phyloP scores from a whole-genome alignment of 805 yeast species.

The Saturnispora mendoncae region DNA sequence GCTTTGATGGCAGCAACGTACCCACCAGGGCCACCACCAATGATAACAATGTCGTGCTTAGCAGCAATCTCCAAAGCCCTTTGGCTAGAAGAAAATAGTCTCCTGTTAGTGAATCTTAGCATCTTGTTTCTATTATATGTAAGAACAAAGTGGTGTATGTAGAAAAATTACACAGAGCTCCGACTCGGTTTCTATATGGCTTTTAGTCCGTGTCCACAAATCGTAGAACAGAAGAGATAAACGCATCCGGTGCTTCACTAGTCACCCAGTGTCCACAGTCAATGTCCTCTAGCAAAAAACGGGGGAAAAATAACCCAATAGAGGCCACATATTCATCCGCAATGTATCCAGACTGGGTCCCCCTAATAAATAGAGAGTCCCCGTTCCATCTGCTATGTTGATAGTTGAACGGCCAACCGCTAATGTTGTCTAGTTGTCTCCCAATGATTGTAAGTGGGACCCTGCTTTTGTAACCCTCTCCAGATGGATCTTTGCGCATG shows the following conservation, averaged over 20 bases:
- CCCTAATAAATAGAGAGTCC: slow-evolving; percentile 74
- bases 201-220: slow-evolving; percentile 27
- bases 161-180: background rate
- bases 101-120: slow-evolving; percentile 26
- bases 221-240: slow-evolving; percentile 51
- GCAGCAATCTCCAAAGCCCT: slow-evolving; percentile 19
- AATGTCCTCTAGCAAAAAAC: slow-evolving; percentile 62
- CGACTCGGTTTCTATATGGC: slow-evolving; percentile 4
- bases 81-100: slow-evolving; percentile 28
- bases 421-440: slow-evolving; percentile 53
- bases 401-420: slow-evolving; percentile 69
- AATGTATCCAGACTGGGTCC: slow-evolving; percentile 64
- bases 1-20: slow-evolving; percentile 98
- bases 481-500: slow-evolving; percentile 34
- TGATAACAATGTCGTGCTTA: slow-evolving; percentile 78
- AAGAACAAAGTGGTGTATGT: background rate
- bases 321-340: slow-evolving; percentile 73
- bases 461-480: slow-evolving; percentile 34
- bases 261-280: slow-evolving; percentile 92
- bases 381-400: slow-evolving; percentile 48
- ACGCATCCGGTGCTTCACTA: slow-evolving; percentile 75
- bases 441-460: slow-evolving; percentile 69
- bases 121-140: slow-evolving; percentile 13
- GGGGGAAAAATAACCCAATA: slow-evolving; percentile 72
- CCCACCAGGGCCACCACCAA: slow-evolving; percentile 99